Base-by-base conservation (phyloP, 371 early-diverging fungal genomes). In the Batkoa obscura region DNA sequence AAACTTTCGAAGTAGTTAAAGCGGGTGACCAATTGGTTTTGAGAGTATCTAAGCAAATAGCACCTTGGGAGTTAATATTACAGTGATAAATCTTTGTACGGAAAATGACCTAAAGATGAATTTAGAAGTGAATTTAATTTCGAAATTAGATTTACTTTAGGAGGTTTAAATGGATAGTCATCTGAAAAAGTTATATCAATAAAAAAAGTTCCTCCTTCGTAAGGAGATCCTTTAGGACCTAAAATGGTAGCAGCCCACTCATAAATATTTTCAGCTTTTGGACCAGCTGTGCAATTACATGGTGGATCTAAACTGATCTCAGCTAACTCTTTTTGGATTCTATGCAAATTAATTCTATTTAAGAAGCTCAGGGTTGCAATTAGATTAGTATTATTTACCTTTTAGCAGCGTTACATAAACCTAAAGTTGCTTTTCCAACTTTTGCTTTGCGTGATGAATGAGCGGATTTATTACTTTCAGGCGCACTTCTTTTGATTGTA, bases 11-110 rank as follows among this genome's bases (percentile, higher is more conserved):
- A 55, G 93, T 85, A 9, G 96, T 94, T 58, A 97, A 66, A 10
- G 91, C 90, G 0, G 96, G 96, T 37, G 84, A 81, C 97, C 97
- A 96, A 62, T 90, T 85, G 62, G 93, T 90, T 62, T 86, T 89
- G 41, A 96, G 70, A 37, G 93, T 86, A 62, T 92, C 93, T 60
- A 96, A 67, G 67, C 96, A 95, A 59, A 96, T 93, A 43, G 70
- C 74, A 12, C 97, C 97, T 57, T 79, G 79, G 42, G 74, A 71
- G 69, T 90, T 90, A 65, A 96, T 84, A 69, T 96, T 96, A 72
- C 94, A 94, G 72, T 96, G 97, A 63, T 91, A 96, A 55, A 94
- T 92, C 32, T 83, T 73, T 4, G 95, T 91, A 36, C 84, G 67
- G 72, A 90, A 94, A n/a, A 67, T 68, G 35, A 88, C 74, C 80